Evolutionary conservation across 78 protist genomes (phyloP).

Genomic region (Guillardia theta): DNA sequence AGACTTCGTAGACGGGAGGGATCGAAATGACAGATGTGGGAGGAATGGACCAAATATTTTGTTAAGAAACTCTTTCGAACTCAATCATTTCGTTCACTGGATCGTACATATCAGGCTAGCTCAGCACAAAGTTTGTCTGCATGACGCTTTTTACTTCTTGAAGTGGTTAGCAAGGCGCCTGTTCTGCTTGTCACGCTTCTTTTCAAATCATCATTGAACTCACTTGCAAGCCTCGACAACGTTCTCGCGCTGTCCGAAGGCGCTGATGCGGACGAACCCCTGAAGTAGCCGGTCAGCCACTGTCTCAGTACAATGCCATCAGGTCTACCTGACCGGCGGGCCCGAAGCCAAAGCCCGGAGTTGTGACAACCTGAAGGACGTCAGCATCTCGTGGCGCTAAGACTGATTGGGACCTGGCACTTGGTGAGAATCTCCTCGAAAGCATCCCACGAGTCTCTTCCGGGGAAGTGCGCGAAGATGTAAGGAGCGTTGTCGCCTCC

Average conservation of each 20-base stretch:
- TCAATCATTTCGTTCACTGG: too few species aligned
- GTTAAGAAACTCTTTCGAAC: too few species aligned
- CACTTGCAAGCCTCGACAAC: slow-evolving; percentile 12
- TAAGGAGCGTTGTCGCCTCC: not conserved
- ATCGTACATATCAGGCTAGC: too few species aligned
- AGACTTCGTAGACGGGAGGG: too few species aligned
- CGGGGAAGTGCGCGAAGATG: slow-evolving; percentile 8
- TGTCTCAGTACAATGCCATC: not conserved
- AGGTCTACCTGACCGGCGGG: not conserved
- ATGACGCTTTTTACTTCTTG: too few species aligned
- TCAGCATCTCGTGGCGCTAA: not conserved
- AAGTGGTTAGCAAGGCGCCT: too few species aligned
- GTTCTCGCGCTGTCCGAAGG: slow-evolving; percentile 28
- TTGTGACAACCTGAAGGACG: not conserved
- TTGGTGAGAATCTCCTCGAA: slow-evolving; percentile 1
- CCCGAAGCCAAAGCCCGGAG: not conserved
- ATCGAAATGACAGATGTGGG: too few species aligned
- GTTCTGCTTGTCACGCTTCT: too few species aligned
- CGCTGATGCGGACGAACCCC: slow-evolving; percentile 19
- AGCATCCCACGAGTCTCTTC: not conserved
- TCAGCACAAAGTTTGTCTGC: too few species aligned
- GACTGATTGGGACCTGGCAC: not conserved
- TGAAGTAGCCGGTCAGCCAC: not conserved
- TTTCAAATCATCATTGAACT: too few species aligned
- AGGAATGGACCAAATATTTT: too few species aligned